Evolutionary conservation across 768 basidiomycete genomes (phyloP), one percentile per base, ranked within the genome.

Genomic region (Suillus subaureus): DNA sequence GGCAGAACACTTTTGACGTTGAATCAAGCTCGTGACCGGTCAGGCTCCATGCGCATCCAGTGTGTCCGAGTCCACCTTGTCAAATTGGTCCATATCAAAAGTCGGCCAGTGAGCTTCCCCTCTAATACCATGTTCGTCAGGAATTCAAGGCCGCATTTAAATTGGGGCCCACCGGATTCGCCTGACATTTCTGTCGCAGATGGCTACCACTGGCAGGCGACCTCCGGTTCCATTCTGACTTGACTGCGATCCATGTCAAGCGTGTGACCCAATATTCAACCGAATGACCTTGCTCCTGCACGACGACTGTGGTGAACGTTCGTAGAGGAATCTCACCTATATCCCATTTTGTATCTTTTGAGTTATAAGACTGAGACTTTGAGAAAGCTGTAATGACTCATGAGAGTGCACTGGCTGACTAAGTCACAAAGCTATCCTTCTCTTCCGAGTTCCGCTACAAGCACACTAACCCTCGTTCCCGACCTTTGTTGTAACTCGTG

Each of bases 51-150:
- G 83, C 84, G 54, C 72, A 80, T 70, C 52, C 69, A 63, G 51
- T 64, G 11, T 42, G 23, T 52, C 55, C 31, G 11, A 40, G 23
- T 52, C 55, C 31, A 67, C 89, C 94, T 69, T 91, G 92, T 81
- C 93, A 94, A 82, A 93, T 94, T 74, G 80, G 91, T 78, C 85
- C 90, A 52, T 93, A 93, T 84, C 92, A 94, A 80, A 92, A 90
- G 82, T 92, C 89, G 67, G 93, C 94, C 75, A 85, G 91, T 73
- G 94, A 93, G 79, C 86, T 94, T 64, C 92, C 92, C 62, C 94
- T 94, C 89, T 90, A 94, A 83, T 87, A 92, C 68, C 87, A 94
- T 51, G 89, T 74, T 89, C 89, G 70, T 37, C 91, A 93, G 80
- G 92, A 93, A 75, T 94, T 92, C 85, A 93, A 94, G 85, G 90